A percentile compares a stretch with the other conserved stretches of the same genome.
Evolutionary conservation across 2,329 filamentous ascomycete genomes (phyloP).

Genomic region (Malbranchea zuffiana): DNA sequence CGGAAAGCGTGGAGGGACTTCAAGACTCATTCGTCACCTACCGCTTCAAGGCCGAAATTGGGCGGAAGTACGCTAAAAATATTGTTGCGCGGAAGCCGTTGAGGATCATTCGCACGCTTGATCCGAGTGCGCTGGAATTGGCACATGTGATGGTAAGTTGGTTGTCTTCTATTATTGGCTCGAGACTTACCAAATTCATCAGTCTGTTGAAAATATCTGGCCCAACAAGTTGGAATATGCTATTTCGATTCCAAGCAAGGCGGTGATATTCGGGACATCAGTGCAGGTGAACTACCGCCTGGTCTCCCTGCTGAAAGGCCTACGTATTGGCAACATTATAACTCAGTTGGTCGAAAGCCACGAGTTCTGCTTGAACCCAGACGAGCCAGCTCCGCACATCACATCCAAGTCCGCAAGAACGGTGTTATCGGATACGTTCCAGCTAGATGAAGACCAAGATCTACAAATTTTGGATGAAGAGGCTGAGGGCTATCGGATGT

Average conservation of each 20-base stretch:
- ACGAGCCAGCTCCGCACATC: conserved; percentile 33
- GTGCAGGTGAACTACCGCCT: conserved; percentile 78
- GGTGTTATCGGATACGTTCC: conserved; percentile 56
- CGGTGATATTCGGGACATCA: conserved; percentile 82
- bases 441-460: conserved; percentile 56
- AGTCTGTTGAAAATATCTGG: conserved; percentile 87
- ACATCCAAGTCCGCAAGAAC: conserved; percentile 54
- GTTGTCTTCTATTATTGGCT: neutral
- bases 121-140: conserved; percentile 64
- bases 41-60: conserved; percentile 79
- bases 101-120: conserved; percentile 65
- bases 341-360: conserved; percentile 71
- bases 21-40: conserved; percentile 80
- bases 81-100: conserved; percentile 68
- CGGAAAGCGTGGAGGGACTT: conserved; percentile 86
- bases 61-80: conserved; percentile 82
- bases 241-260: conserved; percentile 85
- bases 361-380: conserved; percentile 48
- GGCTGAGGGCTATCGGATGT: conserved; percentile 51
- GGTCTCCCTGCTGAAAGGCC: conserved; percentile 76
- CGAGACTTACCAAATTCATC: conserved; percentile 2
- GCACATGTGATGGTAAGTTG: conserved; percentile 65
- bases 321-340: conserved; percentile 72
- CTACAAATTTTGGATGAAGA: conserved; percentile 44
- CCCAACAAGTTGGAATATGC: conserved; percentile 96